Evolutionary conservation across 768 basidiomycete genomes (phyloP), one percentile per base, ranked within the genome.

Genomic region (Serendipita indica): DNA sequence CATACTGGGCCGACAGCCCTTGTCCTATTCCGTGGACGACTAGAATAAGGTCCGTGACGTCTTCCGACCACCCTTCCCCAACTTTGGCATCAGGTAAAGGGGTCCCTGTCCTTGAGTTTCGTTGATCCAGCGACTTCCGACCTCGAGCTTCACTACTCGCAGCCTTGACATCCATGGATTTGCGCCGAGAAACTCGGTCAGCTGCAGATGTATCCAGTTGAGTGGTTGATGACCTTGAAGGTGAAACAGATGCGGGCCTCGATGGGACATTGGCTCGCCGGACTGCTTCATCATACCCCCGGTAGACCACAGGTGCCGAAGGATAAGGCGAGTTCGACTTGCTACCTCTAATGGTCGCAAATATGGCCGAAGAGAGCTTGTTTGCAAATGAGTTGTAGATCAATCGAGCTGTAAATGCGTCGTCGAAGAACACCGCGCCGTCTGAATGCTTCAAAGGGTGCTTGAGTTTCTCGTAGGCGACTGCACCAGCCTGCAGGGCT

Each of bases 21-120:
- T 68, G 64, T 32, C 72, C 74, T 27, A 75, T 75, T 1, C 74
- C 74, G 63, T 75, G 74, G 12, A 75, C 67, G 56, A 75, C 68
- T 54, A 75, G 62, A n/a, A 74, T 72, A 22, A 74, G 65, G 63
- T 74, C 73, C 2, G 73, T 74, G 57, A 70, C 67, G n/a, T 67
- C 63, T 64, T 57, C 35, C 6, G 39, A n/a, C 58, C 60, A 59
- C 54, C 63, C 59, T 28, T 59, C 39, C 30, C 56, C 60, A n/a
- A 45, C 59, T 69, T 70, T 62, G 69, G 69, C 41, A 67, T 39
- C 5, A 68, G 66, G 33, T 65, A 62, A 52, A 59, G 57, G 7
- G 62, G 62, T 35, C 63, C 64, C 12, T 43, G 64, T 49, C 10
- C 57, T 62, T 32, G 62, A 20, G 25, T 56, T 41, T 12, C 10